These are phyloP conservation scores for Apophysomyces ossiformis DNA, from an alignment of 371 early-diverging fungal species.

Conservation along the genomic window DNA sequence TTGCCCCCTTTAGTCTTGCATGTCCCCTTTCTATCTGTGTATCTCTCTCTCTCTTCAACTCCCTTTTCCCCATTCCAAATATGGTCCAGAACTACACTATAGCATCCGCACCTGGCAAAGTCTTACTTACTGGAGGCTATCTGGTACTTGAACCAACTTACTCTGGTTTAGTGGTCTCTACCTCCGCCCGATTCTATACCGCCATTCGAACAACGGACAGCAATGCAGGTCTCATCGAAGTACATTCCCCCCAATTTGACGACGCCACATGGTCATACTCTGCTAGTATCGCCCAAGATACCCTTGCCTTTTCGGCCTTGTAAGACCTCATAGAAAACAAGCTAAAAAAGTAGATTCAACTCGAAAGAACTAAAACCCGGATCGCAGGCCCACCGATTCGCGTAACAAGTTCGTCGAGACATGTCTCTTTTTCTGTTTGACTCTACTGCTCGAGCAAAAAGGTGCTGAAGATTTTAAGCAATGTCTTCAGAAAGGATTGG, in stretches of 20 bases:
- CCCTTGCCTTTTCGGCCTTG: slow-evolving; percentile 27
- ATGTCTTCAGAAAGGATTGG: slow-evolving; percentile 50
- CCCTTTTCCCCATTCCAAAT: too few species aligned
- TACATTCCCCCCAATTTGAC: slow-evolving; percentile 75
- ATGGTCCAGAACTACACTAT: slow-evolving; percentile 30
- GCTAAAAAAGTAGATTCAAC: too few species aligned
- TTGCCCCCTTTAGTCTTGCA: not conserved
- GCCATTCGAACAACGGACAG: slow-evolving; percentile 44
- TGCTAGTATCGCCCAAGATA: slow-evolving; percentile 24
- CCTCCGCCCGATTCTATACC: slow-evolving; percentile 84
- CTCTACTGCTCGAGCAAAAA: slow-evolving; percentile 37
- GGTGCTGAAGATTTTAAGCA: slow-evolving; percentile 19
- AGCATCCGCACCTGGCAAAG: slow-evolving; percentile 94
- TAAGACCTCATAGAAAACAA: slow-evolving; percentile 5
- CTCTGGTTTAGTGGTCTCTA: slow-evolving; percentile 84
- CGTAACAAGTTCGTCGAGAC: slow-evolving; percentile 48
- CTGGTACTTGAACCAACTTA: slow-evolving; percentile 85
- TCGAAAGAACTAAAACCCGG: too few species aligned
- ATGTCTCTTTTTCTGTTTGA: slow-evolving; percentile 28
- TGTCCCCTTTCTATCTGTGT: not conserved
- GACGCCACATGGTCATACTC: slow-evolving; percentile 70
- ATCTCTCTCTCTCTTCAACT: not conserved
- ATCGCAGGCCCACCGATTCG: slow-evolving; percentile 18
- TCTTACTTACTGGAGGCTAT: slow-evolving; percentile 94
- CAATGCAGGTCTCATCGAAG: slow-evolving; percentile 43